Evolutionary conservation across 2,329 filamentous ascomycete genomes (phyloP).

Genomic region (Talaromyces sp.): DNA sequence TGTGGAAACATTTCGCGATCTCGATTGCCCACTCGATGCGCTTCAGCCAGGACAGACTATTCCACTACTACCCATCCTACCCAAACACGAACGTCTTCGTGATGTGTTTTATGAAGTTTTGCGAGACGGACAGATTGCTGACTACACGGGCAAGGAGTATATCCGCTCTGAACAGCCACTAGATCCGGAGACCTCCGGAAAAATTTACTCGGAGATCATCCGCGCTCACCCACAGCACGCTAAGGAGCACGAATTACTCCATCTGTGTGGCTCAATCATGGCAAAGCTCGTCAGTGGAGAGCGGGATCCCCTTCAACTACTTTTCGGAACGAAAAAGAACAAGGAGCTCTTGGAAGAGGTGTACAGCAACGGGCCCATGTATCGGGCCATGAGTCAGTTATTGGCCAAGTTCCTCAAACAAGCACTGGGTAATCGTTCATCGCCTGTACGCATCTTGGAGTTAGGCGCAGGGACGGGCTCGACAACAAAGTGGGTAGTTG

Average conservation of each 20-base stretch:
- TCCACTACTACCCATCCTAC: not conserved
- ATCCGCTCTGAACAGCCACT: not conserved
- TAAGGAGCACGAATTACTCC: conserved; percentile 28
- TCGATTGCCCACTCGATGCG: not conserved
- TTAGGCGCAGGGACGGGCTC: conserved; percentile 3
- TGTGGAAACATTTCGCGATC: not conserved
- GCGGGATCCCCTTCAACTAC: conserved; percentile 32
- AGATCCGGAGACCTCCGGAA: not conserved
- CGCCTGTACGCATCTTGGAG: conserved; percentile 5
- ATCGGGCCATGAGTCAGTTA: not conserved
- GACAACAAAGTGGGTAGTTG: not conserved
- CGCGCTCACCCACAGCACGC: conserved; percentile 22
- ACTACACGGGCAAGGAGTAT: not conserved
- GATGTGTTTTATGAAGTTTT: not conserved
- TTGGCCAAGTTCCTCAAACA: not conserved
- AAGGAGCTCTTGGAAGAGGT: conserved; percentile 32
- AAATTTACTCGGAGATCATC: not conserved
- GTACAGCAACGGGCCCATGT: conserved; percentile 28
- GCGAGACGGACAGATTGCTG: not conserved
- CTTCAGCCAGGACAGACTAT: not conserved
- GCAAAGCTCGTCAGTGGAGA: conserved; percentile 32
- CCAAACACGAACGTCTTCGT: not conserved
- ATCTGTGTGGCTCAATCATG: conserved; percentile 30
- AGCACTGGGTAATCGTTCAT: not conserved
- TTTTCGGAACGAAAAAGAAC: conserved; percentile 32